Evolutionary conservation across 2,329 filamentous ascomycete species (phyloP).

Genomic region (Colletotrichum sidae): DNA sequence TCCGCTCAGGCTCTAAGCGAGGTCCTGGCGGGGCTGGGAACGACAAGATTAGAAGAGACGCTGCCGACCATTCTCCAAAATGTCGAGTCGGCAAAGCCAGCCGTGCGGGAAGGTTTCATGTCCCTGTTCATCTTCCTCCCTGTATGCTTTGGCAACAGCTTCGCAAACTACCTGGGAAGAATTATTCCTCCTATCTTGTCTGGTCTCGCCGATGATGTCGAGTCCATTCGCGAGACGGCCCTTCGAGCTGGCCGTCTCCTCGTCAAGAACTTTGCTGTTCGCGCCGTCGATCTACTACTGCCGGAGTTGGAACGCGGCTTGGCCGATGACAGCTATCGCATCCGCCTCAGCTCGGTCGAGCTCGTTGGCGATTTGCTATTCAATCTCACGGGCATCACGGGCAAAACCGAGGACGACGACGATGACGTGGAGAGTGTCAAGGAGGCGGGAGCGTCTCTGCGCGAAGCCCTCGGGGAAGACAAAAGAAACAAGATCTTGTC

Average conservation of each 20-base stretch:
- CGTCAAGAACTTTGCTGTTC: conserved; percentile 98
- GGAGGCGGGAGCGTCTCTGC: conserved; percentile 91
- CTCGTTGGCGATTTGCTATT: conserved; percentile 96
- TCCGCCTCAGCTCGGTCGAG: conserved; percentile 97
- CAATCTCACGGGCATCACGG: conserved; percentile 95
- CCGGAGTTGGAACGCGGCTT: conserved; percentile 96
- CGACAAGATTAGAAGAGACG: conserved; percentile 91
- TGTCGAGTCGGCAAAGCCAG: conserved; percentile 88
- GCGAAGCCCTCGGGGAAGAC: conserved; percentile 94
- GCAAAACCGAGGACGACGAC: conserved; percentile 79
- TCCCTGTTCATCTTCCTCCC: conserved; percentile 99
- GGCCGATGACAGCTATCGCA: conserved; percentile 97
- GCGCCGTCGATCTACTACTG: conserved; percentile 91
- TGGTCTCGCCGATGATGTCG: conserved; percentile 94
- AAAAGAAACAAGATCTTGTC: conserved; percentile 97
- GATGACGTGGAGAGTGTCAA: conserved; percentile 81
- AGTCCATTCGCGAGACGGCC: conserved; percentile 97
- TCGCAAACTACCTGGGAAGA: conserved; percentile 92
- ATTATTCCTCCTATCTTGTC: conserved; percentile 96
- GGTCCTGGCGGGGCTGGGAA: conserved; percentile 94
- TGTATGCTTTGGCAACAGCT: conserved; percentile 98
- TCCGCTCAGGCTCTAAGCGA: conserved; percentile 97
- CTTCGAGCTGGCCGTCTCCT: conserved; percentile 91
- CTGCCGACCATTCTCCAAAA: conserved; percentile 97
- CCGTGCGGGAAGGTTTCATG: conserved; percentile 98